phyloP scores from a whole-genome alignment of 129 eudicot species.

The Flaveria bidentis region DNA sequence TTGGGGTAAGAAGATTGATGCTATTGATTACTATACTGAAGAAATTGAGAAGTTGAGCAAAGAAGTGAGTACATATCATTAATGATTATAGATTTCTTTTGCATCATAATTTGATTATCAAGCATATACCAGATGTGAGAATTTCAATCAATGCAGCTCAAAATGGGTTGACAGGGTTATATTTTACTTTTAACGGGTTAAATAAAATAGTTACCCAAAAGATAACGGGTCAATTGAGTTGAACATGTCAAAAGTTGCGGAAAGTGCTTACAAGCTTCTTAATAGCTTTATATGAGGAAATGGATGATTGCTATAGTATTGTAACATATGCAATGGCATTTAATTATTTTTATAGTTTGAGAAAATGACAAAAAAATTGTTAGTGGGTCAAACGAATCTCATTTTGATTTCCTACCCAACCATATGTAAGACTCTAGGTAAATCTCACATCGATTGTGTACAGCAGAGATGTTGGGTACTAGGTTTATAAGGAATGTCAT shows the following conservation, averaged over 20 bases:
- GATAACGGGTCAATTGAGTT: not conserved
- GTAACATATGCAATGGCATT: too few relatives aligned
- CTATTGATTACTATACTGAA: conserved; percentile 70
- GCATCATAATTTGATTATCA: not conserved
- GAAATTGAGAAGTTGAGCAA: conserved; percentile 64
- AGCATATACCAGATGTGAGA: not conserved
- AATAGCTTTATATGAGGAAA: too few relatives aligned
- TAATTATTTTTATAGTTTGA: not conserved
- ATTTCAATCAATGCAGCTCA: not conserved
- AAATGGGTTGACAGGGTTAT: not conserved
- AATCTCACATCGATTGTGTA: too few relatives aligned
- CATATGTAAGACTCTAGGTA: not conserved
- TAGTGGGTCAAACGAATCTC: not conserved
- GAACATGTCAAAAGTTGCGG: not conserved
- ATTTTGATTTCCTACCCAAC: not conserved
- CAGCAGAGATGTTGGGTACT: too few relatives aligned
- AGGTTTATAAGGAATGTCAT: too few relatives aligned
- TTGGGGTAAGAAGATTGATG: conserved; percentile 82
- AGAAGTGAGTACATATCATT: conserved; percentile 52
- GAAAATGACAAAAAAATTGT: not conserved
- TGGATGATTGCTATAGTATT: too few relatives aligned
- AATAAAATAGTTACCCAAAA: not conserved
- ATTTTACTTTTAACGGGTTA: too few relatives aligned
- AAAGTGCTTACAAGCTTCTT: too few relatives aligned
- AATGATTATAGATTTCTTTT: conserved; percentile 4